Base-by-base conservation (phyloP, 129 eudicot genomes). In the Centella asiatica region DNA sequence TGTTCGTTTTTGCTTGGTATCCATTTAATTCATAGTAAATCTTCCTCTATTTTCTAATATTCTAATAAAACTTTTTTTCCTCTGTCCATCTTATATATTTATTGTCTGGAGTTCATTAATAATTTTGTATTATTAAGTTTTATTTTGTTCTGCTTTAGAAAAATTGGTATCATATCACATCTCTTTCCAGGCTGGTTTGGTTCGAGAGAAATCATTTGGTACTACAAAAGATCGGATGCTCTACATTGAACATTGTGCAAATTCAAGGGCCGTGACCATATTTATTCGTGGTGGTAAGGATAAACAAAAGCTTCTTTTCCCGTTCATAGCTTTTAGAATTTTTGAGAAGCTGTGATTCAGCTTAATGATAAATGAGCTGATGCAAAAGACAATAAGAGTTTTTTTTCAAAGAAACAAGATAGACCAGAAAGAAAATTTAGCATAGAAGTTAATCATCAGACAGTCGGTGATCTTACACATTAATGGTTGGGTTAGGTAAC, bases 161-260 rank as follows among this genome's bases (percentile, higher is more conserved):
- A 18, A 29, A 2, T 11, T 33, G 7, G 18, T 18, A 17, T 6
- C 33, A 26, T 32, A 15, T 23, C 23, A 48, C 1, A 2, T 45
- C 6, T 8, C 34, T 57, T 5, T 51, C 23, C 77, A 93, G 99
- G 99, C 99, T 74, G 99, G 99, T 48, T 78, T 80, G 74, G 96
- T 93, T 31, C 80, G 99, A 50, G 96, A 93, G 68, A 93, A 93
- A 77, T 72, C 89, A 56, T 93, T 87, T 77, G 99, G 99, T 27
- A 93, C 99, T 34, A 93, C 99, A 48, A 93, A 93, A 68, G 99
- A 93, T 64, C 79, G 96, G 1, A 93, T 93, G 99, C 86, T 93
- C 44, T 93, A 93, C 52, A 93, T 93, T 17, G 99, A 93, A 73
- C 99, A 88, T 66, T 93, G 99, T 80, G 96, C 99, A 47, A 93